Evolutionary conservation across 2,329 filamentous ascomycete genomes (phyloP), one percentile per base, ranked within the genome.

Genomic region (Calonectria hawksworthii): DNA sequence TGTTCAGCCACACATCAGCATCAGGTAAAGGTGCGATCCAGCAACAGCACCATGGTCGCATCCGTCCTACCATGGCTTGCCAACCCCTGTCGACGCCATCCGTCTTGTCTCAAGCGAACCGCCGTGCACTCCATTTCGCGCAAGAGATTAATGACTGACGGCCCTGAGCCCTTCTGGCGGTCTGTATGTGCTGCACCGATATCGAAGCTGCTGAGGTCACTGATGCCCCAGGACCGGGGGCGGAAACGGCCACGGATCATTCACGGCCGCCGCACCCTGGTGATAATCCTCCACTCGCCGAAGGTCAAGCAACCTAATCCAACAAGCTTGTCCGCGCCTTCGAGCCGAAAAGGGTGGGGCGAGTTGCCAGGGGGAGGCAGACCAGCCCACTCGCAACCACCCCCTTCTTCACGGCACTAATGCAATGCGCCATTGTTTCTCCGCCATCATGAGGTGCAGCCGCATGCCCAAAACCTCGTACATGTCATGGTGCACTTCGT

Each of bases 351-450:
- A 52, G 51, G 66, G 51, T 63, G 56, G 56, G 32, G 36, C 34
- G 6, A 63, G 61, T 34, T 32, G 41, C 61, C 61, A 68, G 66
- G 50, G 50, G 66, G 52, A 26, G 28, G 26, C 23, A 38, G 56
- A 26, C 56, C 38, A 28, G 34, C 34, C 56, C 56, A 63, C 56
- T 63, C 56, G 56, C 56, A 63, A 63, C 56, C 56, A 63, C 65
- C 65, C 44, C 50, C 47, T 41, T 41, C 65, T 44, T 54, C 34
- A 51, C 54, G 52, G 59, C 56, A 75, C 71, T 73, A 77, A 78
- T 76, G 76, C 76, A 78, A 71, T 74, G 74, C 74, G 63, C 67
- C 63, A 52, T 71, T 56, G 68, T 72, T 73, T 74, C 65, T 70
- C 65, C 70, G 52, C 63, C 71, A 41, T 70, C 56, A 66, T 72